These are phyloP conservation scores for Alternaria sp. DNA, from an alignment of 2,329 filamentous ascomycete genomes.

Conservation along the genomic window DNA sequence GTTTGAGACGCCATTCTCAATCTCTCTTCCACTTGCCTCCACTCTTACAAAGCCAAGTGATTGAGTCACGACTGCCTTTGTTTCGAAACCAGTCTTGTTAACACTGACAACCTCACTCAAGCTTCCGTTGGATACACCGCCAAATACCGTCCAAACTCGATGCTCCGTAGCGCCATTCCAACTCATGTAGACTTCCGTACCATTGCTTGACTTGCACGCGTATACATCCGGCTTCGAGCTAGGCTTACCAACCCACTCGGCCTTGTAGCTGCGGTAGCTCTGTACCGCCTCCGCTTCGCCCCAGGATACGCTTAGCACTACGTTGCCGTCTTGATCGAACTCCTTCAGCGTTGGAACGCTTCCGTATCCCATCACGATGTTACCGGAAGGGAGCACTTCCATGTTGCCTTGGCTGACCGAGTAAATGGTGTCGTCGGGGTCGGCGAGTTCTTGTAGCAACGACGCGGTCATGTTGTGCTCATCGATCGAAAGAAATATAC, in stretches of 20 bases:
- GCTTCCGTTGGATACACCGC: not conserved
- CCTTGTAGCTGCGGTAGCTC: constrained; percentile 17
- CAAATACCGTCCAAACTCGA: constrained; percentile 8
- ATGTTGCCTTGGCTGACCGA: constrained; percentile 8
- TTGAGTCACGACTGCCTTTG: not conserved
- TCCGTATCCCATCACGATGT: constrained; percentile 14
- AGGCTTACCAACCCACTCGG: constrained; percentile 18
- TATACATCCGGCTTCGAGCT: constrained; percentile 8
- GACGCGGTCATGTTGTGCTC: constrained; percentile 11
- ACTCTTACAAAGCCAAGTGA: not conserved
- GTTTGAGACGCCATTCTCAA: not conserved
- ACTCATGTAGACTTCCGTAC: constrained; percentile 19
- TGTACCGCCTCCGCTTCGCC: constrained; percentile 11
- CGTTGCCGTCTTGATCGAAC: constrained; percentile 10
- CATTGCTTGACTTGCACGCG: constrained; percentile 5
- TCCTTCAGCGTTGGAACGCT: constrained; percentile 13
- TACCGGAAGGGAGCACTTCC: constrained; percentile 5
- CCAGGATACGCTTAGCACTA: constrained; percentile 13
- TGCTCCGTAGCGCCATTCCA: constrained; percentile 21
- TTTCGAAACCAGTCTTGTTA: not conserved
- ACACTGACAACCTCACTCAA: not conserved
- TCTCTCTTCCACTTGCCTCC: not conserved
- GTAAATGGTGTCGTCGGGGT: not conserved
- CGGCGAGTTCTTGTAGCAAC: constrained; percentile 6
- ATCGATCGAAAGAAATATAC: constrained; percentile 13